Evolutionary conservation across 2,329 filamentous ascomycete genomes (phyloP).

Genomic region (Aspergillus sojae): DNA sequence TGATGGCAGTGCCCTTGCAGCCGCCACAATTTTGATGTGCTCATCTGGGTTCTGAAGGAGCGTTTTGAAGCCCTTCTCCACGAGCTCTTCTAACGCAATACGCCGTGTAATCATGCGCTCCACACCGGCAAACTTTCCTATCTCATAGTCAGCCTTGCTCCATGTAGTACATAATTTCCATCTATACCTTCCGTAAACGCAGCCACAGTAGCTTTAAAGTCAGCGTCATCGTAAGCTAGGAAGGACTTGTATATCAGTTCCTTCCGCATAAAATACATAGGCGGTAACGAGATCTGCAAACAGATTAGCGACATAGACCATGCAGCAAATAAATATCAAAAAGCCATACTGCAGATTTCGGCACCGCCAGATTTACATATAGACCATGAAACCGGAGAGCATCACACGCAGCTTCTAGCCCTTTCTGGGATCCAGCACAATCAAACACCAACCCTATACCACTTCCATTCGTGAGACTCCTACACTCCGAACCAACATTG

Average conservation of each 20-base stretch:
- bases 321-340: not conserved
- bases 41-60: not conserved
- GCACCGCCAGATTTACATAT: not conserved
- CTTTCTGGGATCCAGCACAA: not conserved
- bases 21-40: not conserved
- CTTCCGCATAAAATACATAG: not conserved
- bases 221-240: not conserved
- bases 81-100: not conserved
- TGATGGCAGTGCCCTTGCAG: not conserved
- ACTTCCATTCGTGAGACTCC: not conserved
- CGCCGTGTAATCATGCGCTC: not conserved
- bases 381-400: not conserved
- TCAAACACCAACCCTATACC: not conserved
- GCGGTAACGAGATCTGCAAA: not conserved
- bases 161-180: no score
- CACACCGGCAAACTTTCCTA: not conserved
- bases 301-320: not conserved
- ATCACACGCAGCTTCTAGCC: not conserved
- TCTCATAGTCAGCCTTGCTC: not conserved
- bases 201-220: not conserved
- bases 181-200: not conserved
- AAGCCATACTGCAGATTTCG: not conserved
- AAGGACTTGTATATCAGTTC: not conserved
- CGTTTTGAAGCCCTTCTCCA: not conserved
- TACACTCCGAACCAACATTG: not conserved